Conservation (phyloP, 176 grass and related monocot genomes). For the Leersia perrieri region DNA sequence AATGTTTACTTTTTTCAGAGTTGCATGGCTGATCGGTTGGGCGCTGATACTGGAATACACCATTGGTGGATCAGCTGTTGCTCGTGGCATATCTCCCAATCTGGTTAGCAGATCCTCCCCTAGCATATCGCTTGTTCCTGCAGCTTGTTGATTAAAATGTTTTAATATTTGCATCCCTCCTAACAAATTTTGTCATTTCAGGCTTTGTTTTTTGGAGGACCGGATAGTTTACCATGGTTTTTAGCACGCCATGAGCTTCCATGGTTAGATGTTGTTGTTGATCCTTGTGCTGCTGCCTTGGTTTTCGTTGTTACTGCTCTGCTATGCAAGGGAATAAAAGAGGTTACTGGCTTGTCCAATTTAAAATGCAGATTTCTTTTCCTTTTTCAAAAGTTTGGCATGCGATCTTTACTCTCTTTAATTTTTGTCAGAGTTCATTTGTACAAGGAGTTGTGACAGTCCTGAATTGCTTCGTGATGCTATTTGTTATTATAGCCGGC, state of each 20-base stretch:
- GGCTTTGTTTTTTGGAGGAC: slow-evolving; percentile 73
- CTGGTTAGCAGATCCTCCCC: slow-evolving; percentile 39
- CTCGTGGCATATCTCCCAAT: slow-evolving; percentile 80
- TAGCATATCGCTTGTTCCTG: not conserved
- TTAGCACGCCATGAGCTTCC: slow-evolving; percentile 61
- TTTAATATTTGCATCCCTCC: not conserved
- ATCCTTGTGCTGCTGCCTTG: slow-evolving; percentile 75
- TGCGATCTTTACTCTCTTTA: not conserved
- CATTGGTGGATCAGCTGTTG: slow-evolving; percentile 78
- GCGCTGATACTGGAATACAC: slow-evolving; percentile 81
- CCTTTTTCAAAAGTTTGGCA: not conserved
- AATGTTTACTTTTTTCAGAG: slow-evolving; percentile 26
- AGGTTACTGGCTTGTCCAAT: slow-evolving; percentile 42
- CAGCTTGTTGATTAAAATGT: not conserved
- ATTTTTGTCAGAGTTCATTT: slow-evolving; percentile 45
- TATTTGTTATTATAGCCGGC: slow-evolving; percentile 84
- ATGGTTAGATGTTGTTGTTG: slow-evolving; percentile 61
- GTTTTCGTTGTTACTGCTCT: slow-evolving; percentile 69
- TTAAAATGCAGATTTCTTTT: not conserved
- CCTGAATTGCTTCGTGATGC: slow-evolving; percentile 66
- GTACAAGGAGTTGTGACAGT: slow-evolving; percentile 72
- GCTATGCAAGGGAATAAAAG: slow-evolving; percentile 77
- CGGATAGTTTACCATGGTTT: slow-evolving; percentile 59
- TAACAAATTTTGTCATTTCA: slow-evolving; percentile 19
- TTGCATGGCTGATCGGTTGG: slow-evolving; percentile 90